Conservation (phyloP, 805 yeast genomes). For the Saccharomycopsis fermentans region DNA sequence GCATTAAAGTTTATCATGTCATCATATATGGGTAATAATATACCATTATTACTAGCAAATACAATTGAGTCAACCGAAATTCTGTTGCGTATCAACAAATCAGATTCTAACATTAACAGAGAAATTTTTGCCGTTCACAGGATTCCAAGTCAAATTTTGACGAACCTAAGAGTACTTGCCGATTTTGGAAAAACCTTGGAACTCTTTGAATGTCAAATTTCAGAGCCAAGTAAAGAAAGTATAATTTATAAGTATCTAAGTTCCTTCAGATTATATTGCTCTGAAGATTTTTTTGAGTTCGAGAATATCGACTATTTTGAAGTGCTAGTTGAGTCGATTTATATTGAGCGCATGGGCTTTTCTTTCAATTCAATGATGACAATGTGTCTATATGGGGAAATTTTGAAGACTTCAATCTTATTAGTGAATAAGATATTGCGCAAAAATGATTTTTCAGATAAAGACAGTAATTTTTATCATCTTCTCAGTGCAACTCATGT, state of each 20-base stretch:
- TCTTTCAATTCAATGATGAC: conserved; percentile 38
- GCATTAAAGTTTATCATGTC: conserved; percentile 10
- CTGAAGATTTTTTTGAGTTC: conserved; percentile 28
- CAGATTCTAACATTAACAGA: neutral
- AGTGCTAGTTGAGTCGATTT: conserved; percentile 37
- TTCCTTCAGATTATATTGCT: conserved; percentile 27
- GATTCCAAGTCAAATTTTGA: conserved; percentile 49
- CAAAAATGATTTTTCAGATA: conserved; percentile 4
- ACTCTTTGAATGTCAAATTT: neutral
- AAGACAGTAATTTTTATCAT: conserved; percentile 5
- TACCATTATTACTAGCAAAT: conserved; percentile 34
- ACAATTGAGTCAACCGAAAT: conserved; percentile 60
- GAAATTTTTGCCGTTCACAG: conserved; percentile 37
- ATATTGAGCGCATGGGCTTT: conserved; percentile 37
- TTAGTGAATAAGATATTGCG: conserved; percentile 19
- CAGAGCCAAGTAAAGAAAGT: neutral
- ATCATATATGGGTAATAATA: conserved; percentile 18
- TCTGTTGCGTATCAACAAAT: conserved; percentile 36
- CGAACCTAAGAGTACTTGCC: conserved; percentile 43
- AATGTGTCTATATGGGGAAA: conserved; percentile 40
- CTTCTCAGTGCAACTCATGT: conserved; percentile 23
- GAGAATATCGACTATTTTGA: conserved; percentile 43
- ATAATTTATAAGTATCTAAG: conserved; percentile 24
- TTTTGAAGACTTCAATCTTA: conserved; percentile 35
- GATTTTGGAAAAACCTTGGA: conserved; percentile 27